These are phyloP conservation scores for Phytophthora quininea DNA, from an alignment of 352 stramenopile species.

Conservation along the genomic window DNA sequence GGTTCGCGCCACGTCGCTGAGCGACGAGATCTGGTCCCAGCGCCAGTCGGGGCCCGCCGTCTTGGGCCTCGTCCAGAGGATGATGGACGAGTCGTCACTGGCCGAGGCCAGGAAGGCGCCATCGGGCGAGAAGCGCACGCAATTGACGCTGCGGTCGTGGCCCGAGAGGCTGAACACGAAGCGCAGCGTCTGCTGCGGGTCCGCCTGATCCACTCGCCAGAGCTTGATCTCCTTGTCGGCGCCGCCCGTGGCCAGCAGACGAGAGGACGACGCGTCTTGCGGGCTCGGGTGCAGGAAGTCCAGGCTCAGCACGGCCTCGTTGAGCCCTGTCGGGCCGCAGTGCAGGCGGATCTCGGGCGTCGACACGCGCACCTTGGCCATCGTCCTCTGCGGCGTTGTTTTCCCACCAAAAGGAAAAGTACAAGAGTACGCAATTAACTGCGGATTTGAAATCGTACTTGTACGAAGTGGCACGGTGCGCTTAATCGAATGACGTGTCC, in stretches of 20 bases:
- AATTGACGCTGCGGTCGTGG: constrained; percentile 92
- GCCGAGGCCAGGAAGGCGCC: constrained; percentile 85
- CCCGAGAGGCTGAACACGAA: constrained; percentile 88
- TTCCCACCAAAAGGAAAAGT: constrained; percentile 12
- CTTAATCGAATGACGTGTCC: background rate
- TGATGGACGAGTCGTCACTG: constrained; percentile 90
- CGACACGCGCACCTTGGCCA: constrained; percentile 51
- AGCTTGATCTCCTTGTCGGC: constrained; percentile 91
- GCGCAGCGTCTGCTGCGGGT: constrained; percentile 39
- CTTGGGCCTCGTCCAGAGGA: constrained; percentile 85
- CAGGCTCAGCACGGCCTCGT: constrained; percentile 85
- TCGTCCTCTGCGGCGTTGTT: background rate
- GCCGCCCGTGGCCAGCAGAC: constrained; percentile 79
- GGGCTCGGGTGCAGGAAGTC: constrained; percentile 61
- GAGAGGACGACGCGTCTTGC: background rate
- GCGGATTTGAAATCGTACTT: background rate
- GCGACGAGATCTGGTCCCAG: constrained; percentile 79
- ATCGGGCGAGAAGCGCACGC: constrained; percentile 91
- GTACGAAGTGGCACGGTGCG: background rate
- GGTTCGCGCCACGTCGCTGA: constrained; percentile 79
- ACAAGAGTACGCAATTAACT: constrained; percentile 1
- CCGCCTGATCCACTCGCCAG: constrained; percentile 60
- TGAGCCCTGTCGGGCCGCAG: constrained; percentile 84
- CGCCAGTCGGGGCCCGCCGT: constrained; percentile 67
- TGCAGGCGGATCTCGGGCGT: constrained; percentile 90